A percentile compares a stretch with the other conserved stretches of the same genome.
These are phyloP conservation scores for Coemansia sp. DNA, from an alignment of 192 early-diverging fungal species.

Conservation along the genomic window DNA sequence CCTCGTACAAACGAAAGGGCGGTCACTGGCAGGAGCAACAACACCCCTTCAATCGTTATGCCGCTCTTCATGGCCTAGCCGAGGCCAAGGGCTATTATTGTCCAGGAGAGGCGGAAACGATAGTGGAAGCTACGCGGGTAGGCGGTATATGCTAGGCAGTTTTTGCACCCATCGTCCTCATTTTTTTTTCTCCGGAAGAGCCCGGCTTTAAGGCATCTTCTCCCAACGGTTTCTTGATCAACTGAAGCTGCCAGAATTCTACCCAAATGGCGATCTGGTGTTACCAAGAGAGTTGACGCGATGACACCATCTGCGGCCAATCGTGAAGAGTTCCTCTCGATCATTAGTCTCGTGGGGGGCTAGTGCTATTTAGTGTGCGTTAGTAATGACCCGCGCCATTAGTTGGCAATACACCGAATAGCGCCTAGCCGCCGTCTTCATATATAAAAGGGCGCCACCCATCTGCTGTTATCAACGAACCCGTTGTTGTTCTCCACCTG, in stretches of 20 bases:
- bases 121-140: too few species aligned
- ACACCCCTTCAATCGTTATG: too few species aligned
- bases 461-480: not conserved
- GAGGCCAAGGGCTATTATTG: too few species aligned
- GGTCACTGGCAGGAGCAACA: too few species aligned
- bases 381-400: not conserved
- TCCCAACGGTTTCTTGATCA: not conserved
- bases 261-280: slow-evolving; percentile 4
- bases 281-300: slow-evolving; percentile 4
- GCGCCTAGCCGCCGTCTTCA: slow-evolving; percentile 2
- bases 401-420: not conserved
- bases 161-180: not conserved
- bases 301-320: not conserved
- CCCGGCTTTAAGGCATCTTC: not conserved
- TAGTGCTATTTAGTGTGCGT: not conserved
- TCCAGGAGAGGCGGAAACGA: too few species aligned
- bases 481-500: not conserved
- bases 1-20: too few species aligned
- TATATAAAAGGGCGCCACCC: slow-evolving; percentile 7
- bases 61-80: too few species aligned
- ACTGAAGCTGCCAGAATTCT: not conserved
- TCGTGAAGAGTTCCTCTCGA: slow-evolving; percentile 7
- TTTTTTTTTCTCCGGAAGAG: not conserved
- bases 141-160: too few species aligned
- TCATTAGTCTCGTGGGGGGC: slow-evolving; percentile 1